phyloP scores from a whole-genome alignment of 805 yeast genomes.

The Cyberlindnera mississippiensis region DNA sequence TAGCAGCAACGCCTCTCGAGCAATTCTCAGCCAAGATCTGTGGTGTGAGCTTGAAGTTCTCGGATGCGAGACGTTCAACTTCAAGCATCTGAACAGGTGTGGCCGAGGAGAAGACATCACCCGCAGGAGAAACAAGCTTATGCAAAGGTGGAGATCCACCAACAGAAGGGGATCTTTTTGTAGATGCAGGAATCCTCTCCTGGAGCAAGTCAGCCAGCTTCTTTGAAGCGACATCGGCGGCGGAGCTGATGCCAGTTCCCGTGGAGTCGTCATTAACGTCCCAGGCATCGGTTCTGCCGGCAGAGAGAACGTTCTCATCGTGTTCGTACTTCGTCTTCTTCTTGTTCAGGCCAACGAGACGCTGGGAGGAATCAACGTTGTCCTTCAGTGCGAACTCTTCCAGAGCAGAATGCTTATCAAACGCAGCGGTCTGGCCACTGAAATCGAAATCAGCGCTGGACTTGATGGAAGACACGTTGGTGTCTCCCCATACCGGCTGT shows the following conservation, averaged over 20 bases:
- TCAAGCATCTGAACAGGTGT: slow-evolving; percentile 79
- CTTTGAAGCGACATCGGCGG: slow-evolving; percentile 10
- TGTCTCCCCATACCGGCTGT: slow-evolving; percentile 42
- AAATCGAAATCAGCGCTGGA: slow-evolving; percentile 74
- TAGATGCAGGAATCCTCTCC: not conserved
- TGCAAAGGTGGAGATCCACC: slow-evolving; percentile 8
- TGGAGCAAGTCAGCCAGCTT: slow-evolving; percentile 8
- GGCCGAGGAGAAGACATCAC: slow-evolving; percentile 50
- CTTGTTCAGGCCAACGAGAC: slow-evolving; percentile 76
- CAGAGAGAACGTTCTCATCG: slow-evolving; percentile 61
- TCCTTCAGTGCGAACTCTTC: slow-evolving; percentile 70
- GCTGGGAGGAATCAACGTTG: slow-evolving; percentile 49
- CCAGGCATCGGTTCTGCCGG: slow-evolving; percentile 17
- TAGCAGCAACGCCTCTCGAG: slow-evolving; percentile 58
- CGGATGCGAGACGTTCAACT: slow-evolving; percentile 57
- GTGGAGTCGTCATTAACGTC: slow-evolving; percentile 5
- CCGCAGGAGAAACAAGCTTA: slow-evolving; percentile 7
- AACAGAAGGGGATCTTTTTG: slow-evolving; percentile 15
- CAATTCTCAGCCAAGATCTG: slow-evolving; percentile 57
- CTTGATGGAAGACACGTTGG: slow-evolving; percentile 44
- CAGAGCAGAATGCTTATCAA: slow-evolving; percentile 77
- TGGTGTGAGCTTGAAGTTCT: slow-evolving; percentile 47
- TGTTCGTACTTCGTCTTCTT: slow-evolving; percentile 51
- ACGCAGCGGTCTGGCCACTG: slow-evolving; percentile 72
- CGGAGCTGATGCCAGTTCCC: not conserved